Conservation (phyloP, 768 basidiomycete genomes). For the Tulasnella sp. region DNA sequence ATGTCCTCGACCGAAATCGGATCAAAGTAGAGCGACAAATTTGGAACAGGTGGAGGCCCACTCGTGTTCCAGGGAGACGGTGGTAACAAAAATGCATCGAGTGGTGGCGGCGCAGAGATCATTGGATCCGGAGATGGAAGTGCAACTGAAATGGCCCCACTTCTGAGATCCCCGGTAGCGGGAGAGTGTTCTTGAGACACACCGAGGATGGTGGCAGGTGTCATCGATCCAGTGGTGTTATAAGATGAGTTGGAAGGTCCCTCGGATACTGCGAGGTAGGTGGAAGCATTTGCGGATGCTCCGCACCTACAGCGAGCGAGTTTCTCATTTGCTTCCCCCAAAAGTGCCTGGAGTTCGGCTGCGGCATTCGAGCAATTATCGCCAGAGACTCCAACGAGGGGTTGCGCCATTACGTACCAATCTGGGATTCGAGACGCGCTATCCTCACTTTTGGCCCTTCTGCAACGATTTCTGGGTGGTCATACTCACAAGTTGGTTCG, state of each 20-base stretch:
- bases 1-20: not conserved
- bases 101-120: not conserved
- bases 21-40: not conserved
- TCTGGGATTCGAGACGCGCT: not conserved
- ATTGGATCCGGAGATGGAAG: not conserved
- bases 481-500: conserved; percentile 1
- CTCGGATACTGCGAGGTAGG: not conserved
- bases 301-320: not conserved
- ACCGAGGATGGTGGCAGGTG: not conserved
- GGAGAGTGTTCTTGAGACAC: not conserved
- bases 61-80: not conserved
- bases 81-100: not conserved
- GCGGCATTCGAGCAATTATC: not conserved
- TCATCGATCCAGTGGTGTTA: not conserved
- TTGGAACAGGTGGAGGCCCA: not conserved
- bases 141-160: no score
- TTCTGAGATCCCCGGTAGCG: no score
- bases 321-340: not conserved
- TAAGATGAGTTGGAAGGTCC: not conserved
- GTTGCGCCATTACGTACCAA: not conserved
- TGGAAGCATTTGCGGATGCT: not conserved
- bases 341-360: conserved; percentile 2
- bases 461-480: conserved; percentile 7
- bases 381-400: not conserved
- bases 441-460: conserved; percentile 6